These are phyloP conservation scores for baker's yeast (Saccharomyces cerevisiae) DNA, from an alignment of 805 yeast genomes.

Conservation along the genomic window DNA sequence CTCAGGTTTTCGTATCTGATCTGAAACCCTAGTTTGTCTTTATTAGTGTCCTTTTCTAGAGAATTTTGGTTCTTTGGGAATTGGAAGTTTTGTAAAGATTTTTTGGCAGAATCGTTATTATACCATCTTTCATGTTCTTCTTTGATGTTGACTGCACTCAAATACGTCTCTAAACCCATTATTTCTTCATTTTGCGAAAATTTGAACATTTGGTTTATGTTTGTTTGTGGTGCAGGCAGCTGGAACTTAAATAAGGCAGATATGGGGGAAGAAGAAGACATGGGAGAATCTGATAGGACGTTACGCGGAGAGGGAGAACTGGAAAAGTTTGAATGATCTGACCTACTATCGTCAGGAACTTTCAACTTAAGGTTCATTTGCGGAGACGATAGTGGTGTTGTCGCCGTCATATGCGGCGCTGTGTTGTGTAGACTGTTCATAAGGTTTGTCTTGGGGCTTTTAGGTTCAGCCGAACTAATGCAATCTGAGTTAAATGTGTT, in stretches of 20 bases:
- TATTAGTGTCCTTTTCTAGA: background rate
- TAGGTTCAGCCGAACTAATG: background rate
- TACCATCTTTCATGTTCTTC: slow-evolving; percentile 15
- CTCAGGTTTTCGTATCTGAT: slow-evolving; percentile 13
- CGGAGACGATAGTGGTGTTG: background rate
- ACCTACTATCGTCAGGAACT: slow-evolving; percentile 1
- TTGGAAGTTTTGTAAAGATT: slow-evolving; percentile 7
- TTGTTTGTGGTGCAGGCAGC: slow-evolving; percentile 18
- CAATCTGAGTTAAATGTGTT: background rate
- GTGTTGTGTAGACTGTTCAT: background rate
- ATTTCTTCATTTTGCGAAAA: slow-evolving; percentile 26
- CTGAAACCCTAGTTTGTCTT: slow-evolving; percentile 23
- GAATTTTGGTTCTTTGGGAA: slow-evolving; percentile 11
- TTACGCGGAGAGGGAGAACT: background rate
- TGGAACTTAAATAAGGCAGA: slow-evolving; percentile 27
- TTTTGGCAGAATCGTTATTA: background rate
- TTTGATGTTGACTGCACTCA: slow-evolving; percentile 26
- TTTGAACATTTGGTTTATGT: slow-evolving; percentile 18
- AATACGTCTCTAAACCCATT: slow-evolving; percentile 24
- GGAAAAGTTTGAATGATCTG: background rate
- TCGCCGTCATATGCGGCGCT: background rate
- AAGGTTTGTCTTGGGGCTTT: background rate
- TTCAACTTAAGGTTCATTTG: slow-evolving; percentile 5
- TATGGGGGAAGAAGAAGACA: slow-evolving; percentile 27
- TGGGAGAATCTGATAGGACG: slow-evolving; percentile 15